phyloP scores from a whole-genome alignment of 306 rosid genomes.

The Medicago lupulina region DNA sequence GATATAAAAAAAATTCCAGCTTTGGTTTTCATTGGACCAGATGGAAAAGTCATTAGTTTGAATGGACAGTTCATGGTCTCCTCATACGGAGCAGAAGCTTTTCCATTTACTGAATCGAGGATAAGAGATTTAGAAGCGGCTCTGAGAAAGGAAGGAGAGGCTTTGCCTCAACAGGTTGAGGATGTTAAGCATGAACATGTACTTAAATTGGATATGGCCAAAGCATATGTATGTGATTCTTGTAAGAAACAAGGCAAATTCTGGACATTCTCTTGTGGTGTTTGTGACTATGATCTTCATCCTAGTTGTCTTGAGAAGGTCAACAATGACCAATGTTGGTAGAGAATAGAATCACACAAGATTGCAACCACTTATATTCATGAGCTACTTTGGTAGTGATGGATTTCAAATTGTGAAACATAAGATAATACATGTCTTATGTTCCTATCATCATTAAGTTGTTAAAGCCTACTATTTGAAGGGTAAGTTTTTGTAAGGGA shows the following conservation, averaged over 20 bases:
- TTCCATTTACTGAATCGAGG: constrained; percentile 78
- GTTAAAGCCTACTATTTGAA: constrained; percentile 21
- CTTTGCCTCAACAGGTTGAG: constrained; percentile 70
- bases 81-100: constrained; percentile 82
- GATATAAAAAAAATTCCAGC: constrained; percentile 75
- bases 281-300: constrained; percentile 91
- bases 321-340: constrained; percentile 42
- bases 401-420: constrained; percentile 26
- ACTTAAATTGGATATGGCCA: constrained; percentile 84
- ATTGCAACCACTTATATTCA: constrained; percentile 21
- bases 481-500: constrained; percentile 33
- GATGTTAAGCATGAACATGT: constrained; percentile 86
- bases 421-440: constrained; percentile 13
- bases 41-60: constrained; percentile 63
- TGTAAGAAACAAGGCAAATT: constrained; percentile 76
- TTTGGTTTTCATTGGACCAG: constrained; percentile 72
- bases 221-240: constrained; percentile 83
- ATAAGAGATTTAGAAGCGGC: constrained; percentile 69
- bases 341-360: constrained; percentile 29
- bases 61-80: constrained; percentile 69
- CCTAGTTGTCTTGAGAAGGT: constrained; percentile 74
- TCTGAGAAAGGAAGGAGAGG: constrained; percentile 78
- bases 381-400: constrained; percentile 14
- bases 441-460: constrained; percentile 17
- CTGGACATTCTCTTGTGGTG: constrained; percentile 89